Evolutionary conservation across 768 basidiomycete genomes (phyloP), one percentile per base, ranked within the genome.

Genomic region (Lyophyllum shimeji): DNA sequence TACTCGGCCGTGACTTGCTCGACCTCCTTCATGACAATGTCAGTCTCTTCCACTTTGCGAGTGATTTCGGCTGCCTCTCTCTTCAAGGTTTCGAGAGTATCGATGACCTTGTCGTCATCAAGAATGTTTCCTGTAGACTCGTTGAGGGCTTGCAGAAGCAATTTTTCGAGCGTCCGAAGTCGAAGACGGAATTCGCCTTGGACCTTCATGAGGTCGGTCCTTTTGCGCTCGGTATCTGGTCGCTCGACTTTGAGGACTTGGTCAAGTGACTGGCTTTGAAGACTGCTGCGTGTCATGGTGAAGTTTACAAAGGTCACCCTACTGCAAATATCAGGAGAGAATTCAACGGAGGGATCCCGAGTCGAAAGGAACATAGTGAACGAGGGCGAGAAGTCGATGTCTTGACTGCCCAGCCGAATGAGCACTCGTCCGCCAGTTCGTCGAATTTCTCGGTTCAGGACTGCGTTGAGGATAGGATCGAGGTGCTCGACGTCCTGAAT

Each of bases 281-380:
- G 81, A 81, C 96, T 98, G 70, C 94, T 94, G 56, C 95, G 85
- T 0, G 97, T 99, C 96, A 99, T 99, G 24, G 95, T 96, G 72
- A 95, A 95, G 75, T 94, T 95, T 74, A 95, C 93, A 64, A 95
- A 94, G 0, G 90, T 93, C 24, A 96, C 93, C 57, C 97, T 86
- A 77, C 94, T 96, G 79, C 96, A 98, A 63, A 99, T 95, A 69
- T 99, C 97, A 2, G 97, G 95, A 12, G 96, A 92, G 74, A 99
- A 98, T 65, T 98, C 95, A 59, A 97, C 90, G 0, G 96, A 96
- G 1, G 97, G 95, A 70, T 99, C 95, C 20, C 97, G 79, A 11
- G 97, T 99, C 1, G 96, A 93, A 43, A 99, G 80, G 84, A 99
- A 99, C 93, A 99, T 95, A 5, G 93, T 97, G 80, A 99, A 99